Conservation (phyloP, 2,329 filamentous ascomycete species). For the Fusarium floridanum region DNA sequence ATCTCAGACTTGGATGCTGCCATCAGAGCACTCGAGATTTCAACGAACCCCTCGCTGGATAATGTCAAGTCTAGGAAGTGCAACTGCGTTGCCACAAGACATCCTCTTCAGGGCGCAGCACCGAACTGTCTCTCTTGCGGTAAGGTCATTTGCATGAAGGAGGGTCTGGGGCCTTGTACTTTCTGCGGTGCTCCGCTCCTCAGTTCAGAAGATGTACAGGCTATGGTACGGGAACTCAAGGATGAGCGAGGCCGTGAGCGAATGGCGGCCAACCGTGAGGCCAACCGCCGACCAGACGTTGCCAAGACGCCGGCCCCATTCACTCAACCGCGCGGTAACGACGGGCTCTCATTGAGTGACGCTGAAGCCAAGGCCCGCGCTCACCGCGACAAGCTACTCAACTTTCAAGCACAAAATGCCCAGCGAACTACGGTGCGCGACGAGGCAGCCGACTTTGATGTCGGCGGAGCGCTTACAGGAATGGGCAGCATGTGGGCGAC, state of each 20-base stretch:
- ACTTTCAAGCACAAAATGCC: slow-evolving; percentile 88
- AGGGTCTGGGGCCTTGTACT: slow-evolving; percentile 93
- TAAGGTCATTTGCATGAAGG: slow-evolving; percentile 94
- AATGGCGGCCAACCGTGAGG: slow-evolving; percentile 82
- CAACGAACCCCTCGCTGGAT: slow-evolving; percentile 82
- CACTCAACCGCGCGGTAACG: slow-evolving; percentile 58
- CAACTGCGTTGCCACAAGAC: slow-evolving; percentile 87
- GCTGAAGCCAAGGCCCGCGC: slow-evolving; percentile 78
- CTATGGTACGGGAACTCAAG: slow-evolving; percentile 85
- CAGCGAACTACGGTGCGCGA: slow-evolving; percentile 86
- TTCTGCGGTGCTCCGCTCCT: slow-evolving; percentile 86
- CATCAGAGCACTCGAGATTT: slow-evolving; percentile 90
- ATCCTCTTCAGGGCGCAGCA: slow-evolving; percentile 89
- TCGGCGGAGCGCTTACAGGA: slow-evolving; percentile 59
- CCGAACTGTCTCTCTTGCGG: slow-evolving; percentile 94
- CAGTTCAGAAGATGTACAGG: slow-evolving; percentile 78
- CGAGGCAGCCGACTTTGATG: slow-evolving; percentile 78
- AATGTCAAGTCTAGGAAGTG: slow-evolving; percentile 74
- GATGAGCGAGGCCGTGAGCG: slow-evolving; percentile 89
- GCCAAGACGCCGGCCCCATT: slow-evolving; percentile 72
- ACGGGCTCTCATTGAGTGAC: slow-evolving; percentile 59
- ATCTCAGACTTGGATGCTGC: slow-evolving; percentile 81
- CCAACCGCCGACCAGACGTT: slow-evolving; percentile 75
- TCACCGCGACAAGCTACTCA: slow-evolving; percentile 84
- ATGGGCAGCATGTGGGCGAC: slow-evolving; percentile 80